Base-by-base conservation (phyloP, 2,329 filamentous ascomycete species). In the Fusarium dlaminii region DNA sequence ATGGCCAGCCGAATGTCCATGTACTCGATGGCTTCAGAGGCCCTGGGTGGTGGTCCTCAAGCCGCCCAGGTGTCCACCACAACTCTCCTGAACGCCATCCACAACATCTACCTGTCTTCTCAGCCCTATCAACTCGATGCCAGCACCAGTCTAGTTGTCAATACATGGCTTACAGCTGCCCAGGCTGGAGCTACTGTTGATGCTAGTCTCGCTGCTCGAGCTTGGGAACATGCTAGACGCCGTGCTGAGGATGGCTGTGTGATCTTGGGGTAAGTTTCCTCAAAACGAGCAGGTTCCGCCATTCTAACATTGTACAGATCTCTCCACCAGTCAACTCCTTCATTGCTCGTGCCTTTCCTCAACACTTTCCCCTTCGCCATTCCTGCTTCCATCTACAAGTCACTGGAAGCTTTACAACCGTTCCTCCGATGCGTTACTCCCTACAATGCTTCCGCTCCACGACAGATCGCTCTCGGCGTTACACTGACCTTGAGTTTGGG, bases 221-320 rank as follows among this genome's bases (percentile, higher is more conserved):
- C 95, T 6, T 99, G 96, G 96, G 96, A 99, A 84, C 96, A 99
- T 86, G 96, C 96, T 64, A 90, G 96, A 76, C 91, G 96, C 71
- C 90, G 96, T 85, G 96, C 96, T 46, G 96, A 99, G 82, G 96
- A 99, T 84, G 95, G 94, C 22, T 98, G 95, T 80, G 93, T 99
- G 73, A 87, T 98, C 61, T 84, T 99, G 75, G 93, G 93, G 94
- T 97, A 87, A 76, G 91, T 83, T 59, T 40, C n/a, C 34, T 37
- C 4, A 1, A 58, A 8, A 13, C n/a, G 1, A 6, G 27, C 8
- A 15, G 7, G 17, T 39, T 14, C 34, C 17, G 6, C 27, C 43
- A 29, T 51, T 57, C 75, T 77, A 74, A 79, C 52, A 45, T 27
- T 13, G n/a, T 27, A 51, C 76, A 97, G 95, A 61, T 97, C 95